These are phyloP conservation scores for Aspergillus uvarum DNA, from an alignment of 2,329 filamentous ascomycete species.

Conservation along the genomic window DNA sequence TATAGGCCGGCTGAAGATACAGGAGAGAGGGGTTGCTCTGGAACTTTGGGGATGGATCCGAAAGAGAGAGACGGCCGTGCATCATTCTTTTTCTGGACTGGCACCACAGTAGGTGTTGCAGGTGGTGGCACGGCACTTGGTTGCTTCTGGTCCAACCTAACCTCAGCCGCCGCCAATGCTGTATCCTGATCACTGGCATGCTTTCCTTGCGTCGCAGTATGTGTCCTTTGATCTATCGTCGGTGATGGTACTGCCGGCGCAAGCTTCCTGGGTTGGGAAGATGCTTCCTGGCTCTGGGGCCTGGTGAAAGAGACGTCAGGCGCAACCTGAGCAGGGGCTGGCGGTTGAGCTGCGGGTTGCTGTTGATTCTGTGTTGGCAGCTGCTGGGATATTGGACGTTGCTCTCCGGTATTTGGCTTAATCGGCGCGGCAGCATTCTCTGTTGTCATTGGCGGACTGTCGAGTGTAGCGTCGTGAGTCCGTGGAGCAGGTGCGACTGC, in stretches of 20 bases:
- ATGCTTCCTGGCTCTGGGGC: conserved; percentile 12
- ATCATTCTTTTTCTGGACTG: conserved; percentile 29
- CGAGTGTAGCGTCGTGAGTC: conserved; percentile 26
- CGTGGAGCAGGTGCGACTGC: conserved; percentile 40
- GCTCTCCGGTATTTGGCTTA: conserved; percentile 7
- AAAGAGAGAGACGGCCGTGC: conserved; percentile 29
- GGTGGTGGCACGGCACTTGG: conserved; percentile 16
- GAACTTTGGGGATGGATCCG: conserved; percentile 22
- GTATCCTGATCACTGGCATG: conserved; percentile 26
- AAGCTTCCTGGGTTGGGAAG: conserved; percentile 16
- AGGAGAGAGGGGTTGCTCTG: conserved; percentile 48
- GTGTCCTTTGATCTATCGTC: conserved; percentile 28
- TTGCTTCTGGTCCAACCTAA: conserved; percentile 23
- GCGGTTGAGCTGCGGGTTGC: conserved; percentile 12
- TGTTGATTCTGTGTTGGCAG: conserved; percentile 9
- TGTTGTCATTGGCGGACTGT: conserved; percentile 17
- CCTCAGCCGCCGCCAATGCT: conserved; percentile 20
- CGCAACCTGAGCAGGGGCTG: conserved; percentile 9
- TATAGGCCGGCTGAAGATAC: conserved; percentile 68
- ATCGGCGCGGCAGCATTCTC: conserved; percentile 18
- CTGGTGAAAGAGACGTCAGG: conserved; percentile 13
- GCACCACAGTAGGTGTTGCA: conserved; percentile 18
- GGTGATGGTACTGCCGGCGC: conserved; percentile 56
- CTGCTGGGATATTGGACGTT: conserved; percentile 7
- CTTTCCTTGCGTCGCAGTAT: conserved; percentile 21